Base-by-base conservation (phyloP, 257 asterid genomes). In the Capsicum baccatum region DNA sequence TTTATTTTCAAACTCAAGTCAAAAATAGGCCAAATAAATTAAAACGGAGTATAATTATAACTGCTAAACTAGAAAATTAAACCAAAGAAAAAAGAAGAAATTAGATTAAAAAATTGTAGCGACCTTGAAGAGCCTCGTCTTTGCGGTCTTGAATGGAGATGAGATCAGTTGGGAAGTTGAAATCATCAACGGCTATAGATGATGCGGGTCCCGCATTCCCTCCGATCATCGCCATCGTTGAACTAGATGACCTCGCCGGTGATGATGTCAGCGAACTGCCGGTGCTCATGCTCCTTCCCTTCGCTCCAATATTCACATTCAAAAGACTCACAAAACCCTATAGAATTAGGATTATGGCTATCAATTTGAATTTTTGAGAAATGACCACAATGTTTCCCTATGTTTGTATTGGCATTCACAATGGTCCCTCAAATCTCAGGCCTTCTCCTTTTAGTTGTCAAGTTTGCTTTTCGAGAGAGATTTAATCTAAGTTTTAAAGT, bases 111-210 rank as follows among this genome's bases (percentile, higher is more conserved):
- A 59, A 50, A 37, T 14, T 48, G 56, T 8, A 91, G 83, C 71
- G 83, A 92, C 97, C 95, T 54, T 82, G 83, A 80, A 92, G 81
- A 42, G 96, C 92, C 86, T 92, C 95, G 39, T 93, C 93, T 83
- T 92, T 94, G 88, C 96, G 93, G 81, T 94, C 96, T 85, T 89
- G 97, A 85, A 90, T 76, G 83, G 94, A 89, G 86, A 90, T 90
- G 47, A 88, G 84, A 74, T 89, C 96, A 13, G 89, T 82, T 3
- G 93, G 91, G 62, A 92, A 85, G 67, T 90, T 90, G 81, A 86
- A 88, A 39, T 91, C 93, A 15, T 92, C 98, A 12, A 85, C 86
- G 54, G 85, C 85, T 10, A 83, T n/a, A 55, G 84, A 70, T 71
- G 87, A 82, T 15, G 83, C 58, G 0, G 63, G 73, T n/a, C 54